These are phyloP conservation scores for Danielia reshetovae DNA, from an alignment of 805 yeast genomes.

Conservation along the genomic window DNA sequence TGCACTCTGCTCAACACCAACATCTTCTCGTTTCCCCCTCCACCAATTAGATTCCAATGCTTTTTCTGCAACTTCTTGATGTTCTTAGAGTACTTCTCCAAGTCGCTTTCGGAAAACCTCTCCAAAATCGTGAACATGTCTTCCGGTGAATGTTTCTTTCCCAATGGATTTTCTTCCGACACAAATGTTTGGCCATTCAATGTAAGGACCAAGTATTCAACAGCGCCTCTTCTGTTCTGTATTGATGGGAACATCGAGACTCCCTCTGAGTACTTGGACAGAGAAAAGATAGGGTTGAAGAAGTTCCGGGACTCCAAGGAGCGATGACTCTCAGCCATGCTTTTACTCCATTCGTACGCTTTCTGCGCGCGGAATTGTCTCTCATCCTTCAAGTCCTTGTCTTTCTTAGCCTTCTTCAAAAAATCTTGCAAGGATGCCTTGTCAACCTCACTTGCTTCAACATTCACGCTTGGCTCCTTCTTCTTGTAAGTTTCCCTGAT, in stretches of 20 bases:
- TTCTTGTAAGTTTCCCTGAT: slow-evolving; percentile 14
- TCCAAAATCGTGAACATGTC: slow-evolving; percentile 41
- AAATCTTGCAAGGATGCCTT: slow-evolving; percentile 35
- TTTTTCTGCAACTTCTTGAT: slow-evolving; percentile 41
- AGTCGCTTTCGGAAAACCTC: slow-evolving; percentile 30
- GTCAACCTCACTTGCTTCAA: slow-evolving; percentile 2
- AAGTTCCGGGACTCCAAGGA: slow-evolving; percentile 40
- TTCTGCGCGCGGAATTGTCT: slow-evolving; percentile 43
- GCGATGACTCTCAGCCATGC: slow-evolving; percentile 31
- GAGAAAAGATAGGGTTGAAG: slow-evolving; percentile 38
- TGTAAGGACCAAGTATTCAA: slow-evolving; percentile 29
- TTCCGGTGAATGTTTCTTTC: slow-evolving; percentile 29
- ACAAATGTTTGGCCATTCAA: slow-evolving; percentile 32
- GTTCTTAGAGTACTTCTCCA: slow-evolving; percentile 28
- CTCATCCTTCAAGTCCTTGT: slow-evolving; percentile 38
- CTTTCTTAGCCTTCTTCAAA: slow-evolving; percentile 40
- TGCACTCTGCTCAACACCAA: slow-evolving; percentile 12
- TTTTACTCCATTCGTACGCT: slow-evolving; percentile 51
- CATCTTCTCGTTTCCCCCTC: slow-evolving; percentile 26
- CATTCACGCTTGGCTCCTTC: not conserved
- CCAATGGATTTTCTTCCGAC: slow-evolving; percentile 38
- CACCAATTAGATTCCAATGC: slow-evolving; percentile 56
- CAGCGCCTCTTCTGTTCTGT: slow-evolving; percentile 1
- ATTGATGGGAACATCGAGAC: slow-evolving; percentile 15
- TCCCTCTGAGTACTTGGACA: slow-evolving; percentile 10